Evolutionary conservation across 2,329 filamentous ascomycete species (phyloP).

Genomic region (Fusarium clavum): DNA sequence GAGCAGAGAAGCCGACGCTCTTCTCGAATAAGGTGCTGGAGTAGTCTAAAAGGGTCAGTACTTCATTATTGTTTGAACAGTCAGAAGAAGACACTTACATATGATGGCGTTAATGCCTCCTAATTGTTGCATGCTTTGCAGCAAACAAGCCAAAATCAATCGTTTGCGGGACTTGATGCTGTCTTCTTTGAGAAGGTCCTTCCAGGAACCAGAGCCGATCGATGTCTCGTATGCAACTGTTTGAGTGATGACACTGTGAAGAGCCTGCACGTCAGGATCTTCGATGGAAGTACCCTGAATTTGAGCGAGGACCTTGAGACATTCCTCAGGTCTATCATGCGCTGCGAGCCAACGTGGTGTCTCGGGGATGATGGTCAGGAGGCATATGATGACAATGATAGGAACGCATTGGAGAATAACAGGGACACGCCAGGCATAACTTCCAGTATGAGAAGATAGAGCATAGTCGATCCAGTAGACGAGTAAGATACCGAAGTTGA

Average conservation of each 20-base stretch:
- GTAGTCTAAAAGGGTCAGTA: constrained; percentile 50
- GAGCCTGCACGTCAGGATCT: constrained; percentile 36
- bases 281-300: constrained; percentile 46
- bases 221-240: constrained; percentile 50
- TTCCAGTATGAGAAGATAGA: constrained; percentile 48
- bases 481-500: constrained; percentile 60
- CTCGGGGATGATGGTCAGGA: constrained; percentile 55
- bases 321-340: constrained; percentile 54
- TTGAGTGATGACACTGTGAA: constrained; percentile 50
- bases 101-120: constrained; percentile 63
- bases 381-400: constrained; percentile 53
- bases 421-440: constrained; percentile 56
- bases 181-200: constrained; percentile 49
- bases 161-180: constrained; percentile 49
- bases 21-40: constrained; percentile 59
- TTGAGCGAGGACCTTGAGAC: constrained; percentile 53
- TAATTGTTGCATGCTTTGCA: constrained; percentile 57
- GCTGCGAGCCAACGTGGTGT: constrained; percentile 58
- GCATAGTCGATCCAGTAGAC: constrained; percentile 61
- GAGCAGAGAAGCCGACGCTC: constrained; percentile 55
- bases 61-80: rapidly evolving
- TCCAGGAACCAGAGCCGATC: constrained; percentile 47
- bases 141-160: constrained; percentile 49
- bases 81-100: constrained; percentile 42
- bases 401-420: constrained; percentile 57